A percentile compares a stretch with the other conserved stretches of the same genome.
Evolutionary conservation across 83 land plant species (phyloP).

Genomic region (Picea engelmannii): DNA sequence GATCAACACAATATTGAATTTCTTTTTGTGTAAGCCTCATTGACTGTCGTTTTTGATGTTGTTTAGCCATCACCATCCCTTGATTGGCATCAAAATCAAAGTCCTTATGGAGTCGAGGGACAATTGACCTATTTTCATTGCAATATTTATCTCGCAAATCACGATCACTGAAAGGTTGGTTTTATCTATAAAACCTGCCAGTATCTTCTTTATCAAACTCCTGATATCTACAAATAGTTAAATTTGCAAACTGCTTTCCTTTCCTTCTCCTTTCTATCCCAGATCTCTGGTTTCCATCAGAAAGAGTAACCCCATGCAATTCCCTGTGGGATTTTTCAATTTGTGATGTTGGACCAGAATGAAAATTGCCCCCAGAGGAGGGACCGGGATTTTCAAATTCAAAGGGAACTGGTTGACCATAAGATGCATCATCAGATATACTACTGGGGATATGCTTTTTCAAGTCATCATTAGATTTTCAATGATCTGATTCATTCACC

Average conservation of each 20-base stretch:
- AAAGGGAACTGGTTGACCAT: not conserved
- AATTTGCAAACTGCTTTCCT: not conserved
- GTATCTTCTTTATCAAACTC: slow-evolving; percentile 1
- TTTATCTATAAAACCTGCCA: not conserved
- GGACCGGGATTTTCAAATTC: not conserved
- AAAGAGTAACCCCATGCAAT: not conserved
- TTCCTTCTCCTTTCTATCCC: not conserved
- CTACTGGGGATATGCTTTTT: not conserved
- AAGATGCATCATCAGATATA: not conserved
- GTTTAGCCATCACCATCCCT: not conserved
- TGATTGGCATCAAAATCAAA: not conserved
- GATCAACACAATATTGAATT: no score
- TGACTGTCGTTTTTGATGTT: slow-evolving; percentile 10
- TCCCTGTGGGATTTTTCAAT: not conserved
- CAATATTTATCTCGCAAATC: not conserved
- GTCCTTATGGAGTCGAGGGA: not conserved
- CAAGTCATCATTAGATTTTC: not conserved
- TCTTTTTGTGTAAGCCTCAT: slow-evolving; percentile 42
- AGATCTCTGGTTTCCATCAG: not conserved
- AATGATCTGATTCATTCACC: not conserved
- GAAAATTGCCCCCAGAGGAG: not conserved
- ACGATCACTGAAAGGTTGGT: not conserved
- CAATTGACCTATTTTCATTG: not conserved
- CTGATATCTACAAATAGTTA: not conserved
- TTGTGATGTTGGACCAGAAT: not conserved